Percentiles rank a stretch among this genome's conserved stretches.
Evolutionary conservation across 495 filamentous ascomycete genomes (phyloP).

Genomic region (Aspergillus funiculosus): DNA sequence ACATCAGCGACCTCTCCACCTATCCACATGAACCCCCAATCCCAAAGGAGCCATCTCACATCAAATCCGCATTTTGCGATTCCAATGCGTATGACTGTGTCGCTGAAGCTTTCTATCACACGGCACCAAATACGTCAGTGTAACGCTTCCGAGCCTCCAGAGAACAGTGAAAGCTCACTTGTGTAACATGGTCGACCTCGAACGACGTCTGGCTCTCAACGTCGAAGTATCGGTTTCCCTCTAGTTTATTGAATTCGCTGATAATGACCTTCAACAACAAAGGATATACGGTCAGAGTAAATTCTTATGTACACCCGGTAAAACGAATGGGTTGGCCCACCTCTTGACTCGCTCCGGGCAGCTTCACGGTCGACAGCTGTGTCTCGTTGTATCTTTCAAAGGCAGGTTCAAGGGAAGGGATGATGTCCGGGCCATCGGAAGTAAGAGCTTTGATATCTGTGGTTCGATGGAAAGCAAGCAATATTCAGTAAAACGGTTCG

Average conservation of each 20-base stretch:
- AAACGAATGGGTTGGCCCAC: constrained; percentile 35
- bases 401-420: constrained; percentile 68
- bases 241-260: constrained; percentile 77
- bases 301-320: not conserved
- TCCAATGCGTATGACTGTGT: constrained; percentile 79
- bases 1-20: constrained; percentile 12
- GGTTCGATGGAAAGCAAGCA: constrained; percentile 1
- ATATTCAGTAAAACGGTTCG: constrained; percentile 1
- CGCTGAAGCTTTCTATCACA: constrained; percentile 66
- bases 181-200: constrained; percentile 75
- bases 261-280: constrained; percentile 60
- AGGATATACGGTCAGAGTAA: not conserved
- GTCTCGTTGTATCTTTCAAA: constrained; percentile 95
- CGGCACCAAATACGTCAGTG: constrained; percentile 7
- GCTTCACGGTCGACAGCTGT: constrained; percentile 81
- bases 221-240: constrained; percentile 79
- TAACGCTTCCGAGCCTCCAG: not conserved
- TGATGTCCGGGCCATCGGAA: constrained; percentile 58
- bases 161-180: constrained; percentile 40
- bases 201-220: constrained; percentile 80
- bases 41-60: constrained; percentile 50
- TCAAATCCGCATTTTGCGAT: constrained; percentile 67
- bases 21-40: not conserved
- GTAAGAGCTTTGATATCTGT: constrained; percentile 86
- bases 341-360: constrained; percentile 75